Evolutionary conservation across 2,329 filamentous ascomycete genomes (phyloP).

Genomic region (Phialemoniopsis sp.): DNA sequence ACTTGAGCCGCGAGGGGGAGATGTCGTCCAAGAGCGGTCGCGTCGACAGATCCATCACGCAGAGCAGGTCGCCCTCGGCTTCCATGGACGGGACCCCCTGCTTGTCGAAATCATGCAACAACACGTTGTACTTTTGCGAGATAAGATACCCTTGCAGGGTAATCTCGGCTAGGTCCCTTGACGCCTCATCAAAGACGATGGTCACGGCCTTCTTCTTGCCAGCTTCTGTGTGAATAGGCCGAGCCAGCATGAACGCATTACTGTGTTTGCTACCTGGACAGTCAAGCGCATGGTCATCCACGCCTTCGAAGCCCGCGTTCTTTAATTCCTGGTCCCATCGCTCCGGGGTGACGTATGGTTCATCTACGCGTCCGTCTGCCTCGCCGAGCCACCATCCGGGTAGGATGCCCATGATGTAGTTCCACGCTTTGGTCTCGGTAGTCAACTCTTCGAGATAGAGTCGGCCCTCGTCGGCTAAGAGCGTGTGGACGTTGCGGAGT

Average conservation of each 20-base stretch:
- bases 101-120: conserved; percentile 8
- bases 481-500: neutral
- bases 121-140: neutral
- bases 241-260: too few species aligned
- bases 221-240: too few species aligned
- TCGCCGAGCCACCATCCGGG: conserved; percentile 27
- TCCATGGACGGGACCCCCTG: neutral
- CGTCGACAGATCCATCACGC: neutral
- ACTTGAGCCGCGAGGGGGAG: too few species aligned
- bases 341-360: conserved; percentile 17
- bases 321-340: conserved; percentile 20
- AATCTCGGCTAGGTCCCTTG: too few species aligned
- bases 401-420: conserved; percentile 13
- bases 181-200: too few species aligned
- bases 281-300: conserved; percentile 6
- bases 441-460: neutral
- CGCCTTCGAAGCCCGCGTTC: conserved; percentile 17
- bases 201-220: too few species aligned
- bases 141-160: too few species aligned
- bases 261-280: too few species aligned
- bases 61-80: neutral
- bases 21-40: too few species aligned
- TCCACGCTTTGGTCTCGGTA: neutral
- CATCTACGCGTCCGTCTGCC: conserved; percentile 15
- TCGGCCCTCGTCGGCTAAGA: neutral